Evolutionary conservation across 1,284 basidiomycete genomes (phyloP), one percentile per base, ranked within the genome.

Genomic region (Microbotryum silenes-acaulis): DNA sequence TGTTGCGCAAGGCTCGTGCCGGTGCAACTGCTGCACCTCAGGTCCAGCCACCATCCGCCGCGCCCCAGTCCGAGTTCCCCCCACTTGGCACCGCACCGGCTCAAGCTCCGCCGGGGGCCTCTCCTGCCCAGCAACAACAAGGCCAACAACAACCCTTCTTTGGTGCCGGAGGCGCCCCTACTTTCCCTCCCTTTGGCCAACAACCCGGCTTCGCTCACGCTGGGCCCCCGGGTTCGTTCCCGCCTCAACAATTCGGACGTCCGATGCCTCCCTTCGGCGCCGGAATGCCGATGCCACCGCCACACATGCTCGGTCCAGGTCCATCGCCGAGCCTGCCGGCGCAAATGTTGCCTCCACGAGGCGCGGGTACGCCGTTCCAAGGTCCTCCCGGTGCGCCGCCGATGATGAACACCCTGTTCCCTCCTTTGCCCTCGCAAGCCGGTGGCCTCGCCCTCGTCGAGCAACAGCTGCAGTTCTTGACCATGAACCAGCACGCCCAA

Each of bases 1-100:
- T 94, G 87, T 70, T 76, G 18, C 51, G 60, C 47, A 51, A 23
- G 52, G 20, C 49, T 27, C 8, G 16, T 31, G 3, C 55, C 25
- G 31, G 48, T 21, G 25, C 33, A 7, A 42, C 23, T 25, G 16
- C 12, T 42, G 37, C 54, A 12, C 42, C 21, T 5, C 59, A 51
- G 59, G 56, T 31, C 8, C 54, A 23, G 9, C 50, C 31, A 27
- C 49, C 37, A 16, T 42, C 37, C 10, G 37, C 37, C 18, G 12
- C 37, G 12, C 12, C 37, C 16, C 37, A 42, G 37, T 42, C 37
- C 37, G 14, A 42, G 37, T 18, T 42, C 1, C 37, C 37, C 37
- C 37, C 37, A 42, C 37, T 42, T 10, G 37, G 37, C 37, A 5
- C 37, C 37, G 37, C 37, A 16, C 14, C 37, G 37, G 3, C 37